Base-by-base conservation (phyloP, 2,329 filamentous ascomycete genomes). In the Tolypocladium sp. region DNA sequence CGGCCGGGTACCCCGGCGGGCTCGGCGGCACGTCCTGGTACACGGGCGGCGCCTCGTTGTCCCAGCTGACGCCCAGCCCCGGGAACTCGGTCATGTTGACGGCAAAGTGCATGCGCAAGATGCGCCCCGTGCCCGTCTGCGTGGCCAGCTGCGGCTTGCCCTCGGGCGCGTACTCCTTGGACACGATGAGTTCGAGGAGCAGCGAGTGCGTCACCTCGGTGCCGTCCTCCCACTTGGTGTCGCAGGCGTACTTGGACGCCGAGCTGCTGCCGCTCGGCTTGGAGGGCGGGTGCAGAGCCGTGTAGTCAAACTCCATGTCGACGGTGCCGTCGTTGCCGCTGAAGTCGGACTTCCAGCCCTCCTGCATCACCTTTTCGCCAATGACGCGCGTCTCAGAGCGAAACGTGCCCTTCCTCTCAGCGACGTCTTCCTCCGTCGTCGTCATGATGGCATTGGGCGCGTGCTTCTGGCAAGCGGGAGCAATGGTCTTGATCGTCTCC, bases 61-160 rank as follows among this genome's bases (percentile, higher is more conserved):
- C 93, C 93, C 94, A 99, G 66, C 89, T 91, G 67, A 99, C 92
- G 56, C 93, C 92, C 70, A 96, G 83, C 22, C 93, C 93, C 25
- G 84, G 84, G 61, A 90, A 84, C 75, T 96, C 89, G 4, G 92
- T 97, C 58, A 97, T 82, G 59, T 86, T 79, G 57, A 94, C 81
- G 67, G 84, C 85, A 77, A 97, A 97, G 71, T 96, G 91, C 83
- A 96, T 97, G 64, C 93, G 84, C 61, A 99, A 79, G 57, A 97
- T 93, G 63, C 93, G 85, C 0, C 93, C 94, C 2, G 92, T 89
- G 61, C 93, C 93, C 0, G 93, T 97, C 56, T 92, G 91, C 0
- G 91, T 92, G 55, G 90, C 83, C 56, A 91, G 79, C 57, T 78
- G 75, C 2, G 82, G 80, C 71, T 86, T 87, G 61, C 85, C 86